A percentile compares a stretch with the other conserved stretches of the same genome.
phyloP scores from a whole-genome alignment of 306 rosid species.

The Vicia villosa region DNA sequence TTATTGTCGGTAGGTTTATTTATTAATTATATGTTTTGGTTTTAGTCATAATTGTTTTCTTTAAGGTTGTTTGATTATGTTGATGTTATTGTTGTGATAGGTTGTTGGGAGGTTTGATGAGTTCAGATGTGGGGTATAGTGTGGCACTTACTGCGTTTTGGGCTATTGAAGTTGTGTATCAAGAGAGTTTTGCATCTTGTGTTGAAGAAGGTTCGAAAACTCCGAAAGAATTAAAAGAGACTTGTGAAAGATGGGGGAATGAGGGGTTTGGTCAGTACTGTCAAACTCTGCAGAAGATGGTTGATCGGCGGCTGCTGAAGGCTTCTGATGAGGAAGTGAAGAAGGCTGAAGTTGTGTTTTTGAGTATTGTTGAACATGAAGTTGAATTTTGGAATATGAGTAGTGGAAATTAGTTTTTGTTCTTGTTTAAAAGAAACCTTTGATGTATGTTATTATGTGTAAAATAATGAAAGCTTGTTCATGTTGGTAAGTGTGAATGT shows the following conservation, averaged over 20 bases:
- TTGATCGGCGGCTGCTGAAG: constrained; percentile 48
- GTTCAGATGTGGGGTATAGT: constrained; percentile 57
- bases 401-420: constrained; percentile 37
- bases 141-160: constrained; percentile 75
- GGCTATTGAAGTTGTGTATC: constrained; percentile 87
- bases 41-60: too few relatives aligned
- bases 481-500: neutral
- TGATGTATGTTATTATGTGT: neutral
- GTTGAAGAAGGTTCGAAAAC: constrained; percentile 64
- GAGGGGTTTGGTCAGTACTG: constrained; percentile 74
- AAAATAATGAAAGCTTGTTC: neutral
- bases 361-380: constrained; percentile 66
- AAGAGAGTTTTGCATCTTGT: constrained; percentile 78
- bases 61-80: too few relatives aligned
- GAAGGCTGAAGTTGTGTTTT: constrained; percentile 55
- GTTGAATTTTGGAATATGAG: constrained; percentile 88
- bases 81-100: constrained; percentile 39
- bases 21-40: neutral
- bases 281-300: constrained; percentile 51
- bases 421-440: constrained; percentile 1
- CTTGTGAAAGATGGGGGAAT: constrained; percentile 86
- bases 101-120: constrained; percentile 67
- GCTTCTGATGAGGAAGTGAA: constrained; percentile 48
- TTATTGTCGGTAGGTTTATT: constrained; percentile 58
- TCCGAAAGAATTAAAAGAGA: constrained; percentile 65